phyloP scores from a whole-genome alignment of 305 asterid species.

The Ilex paraguariensis region DNA sequence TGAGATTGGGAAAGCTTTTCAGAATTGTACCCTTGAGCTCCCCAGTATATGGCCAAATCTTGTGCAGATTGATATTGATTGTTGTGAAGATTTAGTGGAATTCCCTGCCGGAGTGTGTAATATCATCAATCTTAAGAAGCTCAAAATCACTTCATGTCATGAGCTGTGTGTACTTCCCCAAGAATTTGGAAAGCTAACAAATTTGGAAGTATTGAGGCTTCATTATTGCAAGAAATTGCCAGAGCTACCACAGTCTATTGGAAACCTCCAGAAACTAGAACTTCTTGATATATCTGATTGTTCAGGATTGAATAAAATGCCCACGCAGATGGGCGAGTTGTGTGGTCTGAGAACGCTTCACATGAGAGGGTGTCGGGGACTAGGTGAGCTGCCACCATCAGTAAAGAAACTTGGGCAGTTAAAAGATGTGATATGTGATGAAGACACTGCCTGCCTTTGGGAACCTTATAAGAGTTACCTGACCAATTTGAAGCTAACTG shows the following conservation, averaged over 20 bases:
- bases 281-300: slow-evolving; percentile 29
- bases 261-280: slow-evolving; percentile 11
- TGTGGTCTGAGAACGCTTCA: slow-evolving; percentile 14
- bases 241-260: slow-evolving; percentile 24
- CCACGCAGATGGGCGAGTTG: slow-evolving; percentile 18
- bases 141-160: slow-evolving; percentile 24
- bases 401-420: slow-evolving; percentile 13
- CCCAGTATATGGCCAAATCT: slow-evolving; percentile 24
- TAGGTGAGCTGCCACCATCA: slow-evolving; percentile 20
- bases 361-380: slow-evolving; percentile 27
- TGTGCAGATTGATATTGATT: slow-evolving; percentile 25
- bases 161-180: slow-evolving; percentile 24
- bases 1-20: slow-evolving; percentile 23
- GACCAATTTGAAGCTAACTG: slow-evolving; percentile 14
- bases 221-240: slow-evolving; percentile 21
- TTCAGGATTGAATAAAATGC: slow-evolving; percentile 17
- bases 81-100: slow-evolving; percentile 22
- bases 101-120: slow-evolving; percentile 23
- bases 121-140: slow-evolving; percentile 22
- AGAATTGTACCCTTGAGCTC: slow-evolving; percentile 8
- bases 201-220: slow-evolving; percentile 26
- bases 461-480: background rate
- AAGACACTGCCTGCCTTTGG: slow-evolving; percentile 21
- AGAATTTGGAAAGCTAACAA: slow-evolving; percentile 23
- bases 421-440: slow-evolving; percentile 24